These are phyloP conservation scores for Paxillus involutus DNA, from an alignment of 768 basidiomycete genomes.

Conservation along the genomic window DNA sequence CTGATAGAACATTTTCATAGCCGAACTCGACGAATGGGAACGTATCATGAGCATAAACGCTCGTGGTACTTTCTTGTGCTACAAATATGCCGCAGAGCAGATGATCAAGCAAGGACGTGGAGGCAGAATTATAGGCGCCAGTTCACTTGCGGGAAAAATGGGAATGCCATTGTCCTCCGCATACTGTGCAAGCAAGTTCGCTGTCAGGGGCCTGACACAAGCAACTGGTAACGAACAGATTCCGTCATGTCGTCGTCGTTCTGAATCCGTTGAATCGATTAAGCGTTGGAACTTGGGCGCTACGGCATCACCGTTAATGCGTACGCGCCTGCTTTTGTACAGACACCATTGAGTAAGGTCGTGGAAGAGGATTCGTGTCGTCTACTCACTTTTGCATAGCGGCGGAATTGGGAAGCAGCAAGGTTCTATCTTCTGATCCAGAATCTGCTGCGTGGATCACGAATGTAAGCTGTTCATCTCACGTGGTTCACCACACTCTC, in stretches of 20 bases:
- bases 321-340: constrained; percentile 37
- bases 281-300: constrained; percentile 30
- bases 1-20: constrained; percentile 16
- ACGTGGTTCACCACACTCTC: no score
- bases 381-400: constrained; percentile 1
- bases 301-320: constrained; percentile 40
- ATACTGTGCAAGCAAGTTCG: constrained; percentile 42
- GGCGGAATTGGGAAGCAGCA: neutral
- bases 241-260: neutral
- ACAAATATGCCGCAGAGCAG: constrained; percentile 59
- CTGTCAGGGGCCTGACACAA: constrained; percentile 42
- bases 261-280: neutral
- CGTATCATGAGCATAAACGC: constrained; percentile 48
- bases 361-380: neutral
- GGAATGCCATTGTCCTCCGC: constrained; percentile 4
- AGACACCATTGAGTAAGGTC: constrained; percentile 32
- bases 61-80: constrained; percentile 59
- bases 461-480: no score
- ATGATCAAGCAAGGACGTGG: constrained; percentile 57
- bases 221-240: constrained; percentile 27
- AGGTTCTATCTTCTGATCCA: neutral
- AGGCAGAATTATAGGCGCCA: constrained; percentile 53
- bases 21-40: constrained; percentile 39
- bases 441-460: no score
- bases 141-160: constrained; percentile 10